These are phyloP conservation scores for Selenicereus undatus DNA, from an alignment of 148 eudicot species.

Conservation along the genomic window DNA sequence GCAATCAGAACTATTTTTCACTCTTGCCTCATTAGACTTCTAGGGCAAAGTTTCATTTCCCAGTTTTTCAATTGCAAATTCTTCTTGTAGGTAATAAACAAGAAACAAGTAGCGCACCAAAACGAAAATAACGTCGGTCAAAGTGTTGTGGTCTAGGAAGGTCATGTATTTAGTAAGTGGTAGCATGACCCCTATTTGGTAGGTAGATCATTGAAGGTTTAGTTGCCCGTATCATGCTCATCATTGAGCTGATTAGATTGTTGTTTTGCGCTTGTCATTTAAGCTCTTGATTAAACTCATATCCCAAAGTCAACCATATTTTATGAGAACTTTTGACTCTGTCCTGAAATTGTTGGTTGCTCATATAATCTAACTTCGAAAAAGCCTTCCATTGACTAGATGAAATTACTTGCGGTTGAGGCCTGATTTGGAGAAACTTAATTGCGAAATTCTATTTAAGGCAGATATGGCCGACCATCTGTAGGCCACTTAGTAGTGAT, in stretches of 20 bases:
- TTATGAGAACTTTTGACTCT: too few relatives aligned
- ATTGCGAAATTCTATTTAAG: too few relatives aligned
- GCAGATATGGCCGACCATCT: too few relatives aligned
- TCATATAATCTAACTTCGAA: too few relatives aligned
- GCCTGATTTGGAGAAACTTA: too few relatives aligned
- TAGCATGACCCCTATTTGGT: not conserved
- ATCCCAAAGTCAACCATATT: too few relatives aligned
- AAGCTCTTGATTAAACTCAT: not conserved
- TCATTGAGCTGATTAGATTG: not conserved
- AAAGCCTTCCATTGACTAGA: too few relatives aligned
- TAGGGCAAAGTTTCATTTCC: not conserved
- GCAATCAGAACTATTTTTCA: constrained; percentile 10
- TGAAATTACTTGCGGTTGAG: too few relatives aligned
- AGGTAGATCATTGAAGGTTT: not conserved
- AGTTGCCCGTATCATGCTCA: not conserved
- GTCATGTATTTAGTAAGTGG: not conserved
- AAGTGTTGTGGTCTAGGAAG: not conserved
- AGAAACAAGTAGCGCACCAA: not conserved
- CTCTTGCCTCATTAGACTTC: constrained; percentile 1
- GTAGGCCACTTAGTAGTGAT: too few relatives aligned
- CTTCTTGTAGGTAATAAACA: not conserved
- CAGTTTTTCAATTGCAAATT: not conserved
- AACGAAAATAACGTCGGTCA: not conserved
- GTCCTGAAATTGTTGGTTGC: too few relatives aligned
- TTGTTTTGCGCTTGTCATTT: not conserved